Conservation (phyloP, 2,329 filamentous ascomycete species). For the Ceratocystis papillata region DNA sequence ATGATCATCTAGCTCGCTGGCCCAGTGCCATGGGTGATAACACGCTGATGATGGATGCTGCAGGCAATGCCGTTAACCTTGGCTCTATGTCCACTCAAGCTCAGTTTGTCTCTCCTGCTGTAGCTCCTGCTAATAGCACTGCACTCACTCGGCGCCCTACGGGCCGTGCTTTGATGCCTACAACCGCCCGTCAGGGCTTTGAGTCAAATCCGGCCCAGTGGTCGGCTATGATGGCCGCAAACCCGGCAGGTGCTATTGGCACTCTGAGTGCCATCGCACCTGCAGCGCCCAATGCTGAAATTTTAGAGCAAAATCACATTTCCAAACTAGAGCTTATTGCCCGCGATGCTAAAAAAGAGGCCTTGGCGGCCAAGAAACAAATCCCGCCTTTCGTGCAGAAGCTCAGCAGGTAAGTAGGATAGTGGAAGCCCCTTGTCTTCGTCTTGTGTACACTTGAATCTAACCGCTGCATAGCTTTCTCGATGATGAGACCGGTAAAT, state of each 20-base stretch:
- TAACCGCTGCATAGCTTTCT: constrained; percentile 58
- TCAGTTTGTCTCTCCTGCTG: constrained; percentile 21
- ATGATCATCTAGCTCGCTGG: constrained; percentile 21
- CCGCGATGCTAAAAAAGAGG: constrained; percentile 71
- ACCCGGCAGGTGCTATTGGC: constrained; percentile 19
- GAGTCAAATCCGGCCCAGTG: constrained; percentile 31
- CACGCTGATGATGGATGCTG: constrained; percentile 18
- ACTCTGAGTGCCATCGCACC: constrained; percentile 18
- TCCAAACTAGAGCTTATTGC: constrained; percentile 72
- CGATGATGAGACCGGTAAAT: constrained; percentile 63
- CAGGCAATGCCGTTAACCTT: constrained; percentile 16
- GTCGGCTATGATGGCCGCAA: constrained; percentile 22
- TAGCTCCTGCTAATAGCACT: constrained; percentile 35
- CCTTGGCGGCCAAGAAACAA: constrained; percentile 81
- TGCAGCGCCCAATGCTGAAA: constrained; percentile 20
- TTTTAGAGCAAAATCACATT: constrained; percentile 55
- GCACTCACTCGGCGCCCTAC: constrained; percentile 43
- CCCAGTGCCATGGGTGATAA: constrained; percentile 5
- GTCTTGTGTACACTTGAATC: constrained; percentile 14
- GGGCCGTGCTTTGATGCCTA: constrained; percentile 42
- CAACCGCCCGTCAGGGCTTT: constrained; percentile 33
- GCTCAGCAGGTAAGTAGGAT: constrained; percentile 66
- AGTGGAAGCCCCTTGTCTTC: too few relatives aligned
- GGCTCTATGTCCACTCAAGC: constrained; percentile 15
- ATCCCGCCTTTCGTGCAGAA: constrained; percentile 98